Evolutionary conservation across 345 rosid genomes (phyloP).

Genomic region (Eucalyptus caleyi): DNA sequence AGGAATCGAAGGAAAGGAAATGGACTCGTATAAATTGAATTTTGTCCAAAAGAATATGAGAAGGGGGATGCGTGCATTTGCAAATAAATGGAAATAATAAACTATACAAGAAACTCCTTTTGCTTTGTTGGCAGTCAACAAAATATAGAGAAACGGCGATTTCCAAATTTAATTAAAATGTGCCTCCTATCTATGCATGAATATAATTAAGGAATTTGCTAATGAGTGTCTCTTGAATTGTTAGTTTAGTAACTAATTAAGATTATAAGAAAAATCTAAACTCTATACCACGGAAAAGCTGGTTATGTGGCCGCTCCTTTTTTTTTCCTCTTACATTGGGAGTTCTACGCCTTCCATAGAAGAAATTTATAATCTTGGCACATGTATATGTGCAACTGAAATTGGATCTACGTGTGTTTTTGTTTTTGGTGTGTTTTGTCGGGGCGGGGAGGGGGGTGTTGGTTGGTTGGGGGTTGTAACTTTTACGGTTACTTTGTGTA

Average conservation of each 20-base stretch:
- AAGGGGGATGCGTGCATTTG: background rate
- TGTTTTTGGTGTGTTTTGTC: too few species aligned
- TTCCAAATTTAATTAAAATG: too few species aligned
- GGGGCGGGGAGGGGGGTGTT: fast-evolving
- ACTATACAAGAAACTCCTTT: background rate
- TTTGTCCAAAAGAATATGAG: background rate
- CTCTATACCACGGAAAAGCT: background rate
- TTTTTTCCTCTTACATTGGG: background rate
- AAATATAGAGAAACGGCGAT: background rate
- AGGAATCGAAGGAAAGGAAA: background rate
- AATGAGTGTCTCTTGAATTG: background rate
- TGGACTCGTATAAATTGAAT: background rate
- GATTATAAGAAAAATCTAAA: too few species aligned
- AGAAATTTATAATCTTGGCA: background rate
- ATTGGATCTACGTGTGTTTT: too few species aligned
- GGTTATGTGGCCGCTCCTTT: background rate
- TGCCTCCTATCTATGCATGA: background rate
- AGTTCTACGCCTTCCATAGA: background rate
- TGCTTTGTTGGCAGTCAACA: background rate
- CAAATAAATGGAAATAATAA: background rate
- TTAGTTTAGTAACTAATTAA: background rate
- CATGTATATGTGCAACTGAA: background rate
- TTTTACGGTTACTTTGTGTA: background rate
- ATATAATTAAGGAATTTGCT: background rate
- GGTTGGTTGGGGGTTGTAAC: background rate